These are phyloP conservation scores for Periconia macrospinosa DNA, from an alignment of 2,329 filamentous ascomycete genomes.

Conservation along the genomic window DNA sequence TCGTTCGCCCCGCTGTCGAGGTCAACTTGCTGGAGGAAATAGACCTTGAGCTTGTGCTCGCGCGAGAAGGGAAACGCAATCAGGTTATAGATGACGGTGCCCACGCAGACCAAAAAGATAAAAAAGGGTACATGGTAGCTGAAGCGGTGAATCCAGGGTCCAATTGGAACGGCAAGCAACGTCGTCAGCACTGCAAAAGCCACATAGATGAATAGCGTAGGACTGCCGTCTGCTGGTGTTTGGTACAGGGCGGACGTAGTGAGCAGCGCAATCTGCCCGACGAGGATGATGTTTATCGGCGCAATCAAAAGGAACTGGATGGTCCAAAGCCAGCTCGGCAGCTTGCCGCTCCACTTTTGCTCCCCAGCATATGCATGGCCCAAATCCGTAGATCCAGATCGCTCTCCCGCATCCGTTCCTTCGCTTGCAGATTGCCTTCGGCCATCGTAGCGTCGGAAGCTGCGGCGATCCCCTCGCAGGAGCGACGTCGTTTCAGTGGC, in stretches of 20 bases:
- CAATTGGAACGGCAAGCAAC: slow-evolving; percentile 72
- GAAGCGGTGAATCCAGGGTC: slow-evolving; percentile 85
- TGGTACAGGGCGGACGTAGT: slow-evolving; percentile 73
- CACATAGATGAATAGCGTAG: slow-evolving; percentile 71
- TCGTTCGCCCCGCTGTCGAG: slow-evolving; percentile 69
- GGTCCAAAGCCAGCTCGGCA: slow-evolving; percentile 86
- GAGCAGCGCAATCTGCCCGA: slow-evolving; percentile 75
- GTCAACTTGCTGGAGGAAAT: slow-evolving; percentile 80
- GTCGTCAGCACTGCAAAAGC: slow-evolving; percentile 68
- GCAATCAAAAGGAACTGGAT: slow-evolving; percentile 80
- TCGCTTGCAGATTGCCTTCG: slow-evolving; percentile 44
- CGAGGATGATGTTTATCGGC: slow-evolving; percentile 74
- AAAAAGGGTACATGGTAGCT: slow-evolving; percentile 81
- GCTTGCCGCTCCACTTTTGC: slow-evolving; percentile 78
- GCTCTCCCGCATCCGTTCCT: slow-evolving; percentile 36
- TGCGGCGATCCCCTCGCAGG: slow-evolving; percentile 55
- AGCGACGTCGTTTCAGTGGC: slow-evolving; percentile 61
- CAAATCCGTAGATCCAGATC: slow-evolving; percentile 36
- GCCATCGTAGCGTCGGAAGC: slow-evolving; percentile 57
- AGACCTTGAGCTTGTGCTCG: slow-evolving; percentile 79
- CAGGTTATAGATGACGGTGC: slow-evolving; percentile 83
- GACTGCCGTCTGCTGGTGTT: slow-evolving; percentile 81
- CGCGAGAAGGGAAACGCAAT: slow-evolving; percentile 85
- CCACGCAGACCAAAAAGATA: slow-evolving; percentile 71
- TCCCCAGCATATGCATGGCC: slow-evolving; percentile 64